Conservation (phyloP, 257 asterid genomes). For the Penstemon eatonii region DNA sequence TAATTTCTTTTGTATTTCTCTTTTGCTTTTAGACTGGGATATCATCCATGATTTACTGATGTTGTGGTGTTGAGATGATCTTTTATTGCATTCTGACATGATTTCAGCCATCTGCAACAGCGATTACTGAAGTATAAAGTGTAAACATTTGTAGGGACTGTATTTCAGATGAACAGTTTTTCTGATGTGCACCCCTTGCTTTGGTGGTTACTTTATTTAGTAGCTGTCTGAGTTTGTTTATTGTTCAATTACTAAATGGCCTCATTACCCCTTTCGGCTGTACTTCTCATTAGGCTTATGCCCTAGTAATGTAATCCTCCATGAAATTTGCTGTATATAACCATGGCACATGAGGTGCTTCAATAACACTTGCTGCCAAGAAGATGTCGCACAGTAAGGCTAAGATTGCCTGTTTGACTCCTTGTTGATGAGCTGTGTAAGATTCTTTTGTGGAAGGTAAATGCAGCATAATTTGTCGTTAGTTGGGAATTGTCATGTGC, state of each 20-base stretch:
- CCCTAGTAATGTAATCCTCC: constrained; percentile 64
- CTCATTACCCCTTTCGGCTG: constrained; percentile 47
- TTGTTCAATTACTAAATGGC: constrained; percentile 45
- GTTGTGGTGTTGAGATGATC: constrained; percentile 44
- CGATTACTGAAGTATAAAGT: constrained; percentile 58
- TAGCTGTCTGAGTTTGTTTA: constrained; percentile 40
- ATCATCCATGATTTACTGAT: constrained; percentile 38
- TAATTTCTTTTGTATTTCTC: constrained; percentile 38
- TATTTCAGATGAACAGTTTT: constrained; percentile 44
- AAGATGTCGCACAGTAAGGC: constrained; percentile 72
- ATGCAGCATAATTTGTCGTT: constrained; percentile 48
- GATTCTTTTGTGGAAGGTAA: constrained; percentile 87
- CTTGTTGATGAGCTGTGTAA: constrained; percentile 77
- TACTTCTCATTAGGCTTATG: constrained; percentile 58
- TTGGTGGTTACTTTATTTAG: constrained; percentile 40
- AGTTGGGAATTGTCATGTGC: constrained; percentile 59
- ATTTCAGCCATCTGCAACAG: constrained; percentile 68
- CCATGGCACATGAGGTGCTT: constrained; percentile 89
- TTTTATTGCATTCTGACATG: constrained; percentile 55
- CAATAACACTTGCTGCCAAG: constrained; percentile 72
- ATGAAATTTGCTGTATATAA: constrained; percentile 60
- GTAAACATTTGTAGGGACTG: constrained; percentile 66
- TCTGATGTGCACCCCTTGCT: constrained; percentile 53
- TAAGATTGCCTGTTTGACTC: constrained; percentile 68
- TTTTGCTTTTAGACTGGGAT: constrained; percentile 32